A percentile compares a stretch with the other conserved stretches of the same genome.
Conservation (phyloP, 2,329 filamentous ascomycete genomes). For the Hypoxylon sp. region DNA sequence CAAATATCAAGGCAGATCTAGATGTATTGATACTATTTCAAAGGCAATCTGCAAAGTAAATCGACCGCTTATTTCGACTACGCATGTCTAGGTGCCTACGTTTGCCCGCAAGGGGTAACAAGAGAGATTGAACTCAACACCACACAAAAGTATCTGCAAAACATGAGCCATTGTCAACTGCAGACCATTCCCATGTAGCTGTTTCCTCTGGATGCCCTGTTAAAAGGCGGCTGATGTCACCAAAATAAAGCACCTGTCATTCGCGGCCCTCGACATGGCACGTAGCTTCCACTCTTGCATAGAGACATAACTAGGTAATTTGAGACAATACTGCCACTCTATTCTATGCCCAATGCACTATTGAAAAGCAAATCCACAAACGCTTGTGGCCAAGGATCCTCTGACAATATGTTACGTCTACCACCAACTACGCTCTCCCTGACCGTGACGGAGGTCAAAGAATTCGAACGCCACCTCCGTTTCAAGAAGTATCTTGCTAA, state of each 20-base stretch:
- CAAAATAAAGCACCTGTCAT: conserved; percentile 1
- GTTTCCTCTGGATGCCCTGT: neutral
- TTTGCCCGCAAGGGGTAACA: neutral
- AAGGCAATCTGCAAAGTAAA: neutral
- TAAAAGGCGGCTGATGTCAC: neutral
- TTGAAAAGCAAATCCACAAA: neutral
- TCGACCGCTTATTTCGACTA: neutral
- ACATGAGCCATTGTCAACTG: neutral
- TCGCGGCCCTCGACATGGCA: neutral
- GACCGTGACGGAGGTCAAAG: conserved; percentile 58
- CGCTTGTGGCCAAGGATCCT: neutral
- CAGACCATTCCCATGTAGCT: neutral
- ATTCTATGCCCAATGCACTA: neutral
- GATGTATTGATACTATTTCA: neutral
- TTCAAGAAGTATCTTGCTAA: conserved; percentile 53
- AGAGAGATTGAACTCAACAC: neutral
- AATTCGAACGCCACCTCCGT: conserved; percentile 54
- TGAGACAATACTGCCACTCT: neutral
- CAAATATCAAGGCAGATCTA: neutral
- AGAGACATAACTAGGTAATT: neutral
- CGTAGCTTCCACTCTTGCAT: conserved; percentile 7
- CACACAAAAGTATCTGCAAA: neutral
- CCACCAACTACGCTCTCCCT: conserved; percentile 57
- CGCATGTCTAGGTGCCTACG: neutral
- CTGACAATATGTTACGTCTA: conserved; percentile 58